Evolutionary conservation across 2,329 filamentous ascomycete genomes (phyloP).

Genomic region (Cladophialophora psammophila): DNA sequence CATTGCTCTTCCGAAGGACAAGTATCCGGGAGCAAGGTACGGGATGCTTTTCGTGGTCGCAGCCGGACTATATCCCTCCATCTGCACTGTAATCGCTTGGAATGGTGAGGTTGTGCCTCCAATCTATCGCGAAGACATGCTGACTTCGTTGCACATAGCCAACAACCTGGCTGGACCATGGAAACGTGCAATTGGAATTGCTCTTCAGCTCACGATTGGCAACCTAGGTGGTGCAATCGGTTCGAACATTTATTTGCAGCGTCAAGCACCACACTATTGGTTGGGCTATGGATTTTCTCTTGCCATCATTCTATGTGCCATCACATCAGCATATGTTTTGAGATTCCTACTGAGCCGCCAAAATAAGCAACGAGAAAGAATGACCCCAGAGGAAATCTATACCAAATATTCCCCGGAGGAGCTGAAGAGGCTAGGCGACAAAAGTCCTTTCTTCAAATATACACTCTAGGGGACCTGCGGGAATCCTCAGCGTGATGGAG

Average conservation of each 20-base stretch:
- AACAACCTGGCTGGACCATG: slow-evolving; percentile 65
- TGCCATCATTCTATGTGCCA: slow-evolving; percentile 21
- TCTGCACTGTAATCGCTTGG: too few relatives aligned
- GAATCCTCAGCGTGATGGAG: too few relatives aligned
- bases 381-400: slow-evolving; percentile 29
- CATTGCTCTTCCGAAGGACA: too few relatives aligned
- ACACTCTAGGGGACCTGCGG: too few relatives aligned
- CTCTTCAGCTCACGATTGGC: slow-evolving; percentile 68
- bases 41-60: slow-evolving; percentile 39
- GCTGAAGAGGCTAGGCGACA: slow-evolving; percentile 4
- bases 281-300: slow-evolving; percentile 30
- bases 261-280: slow-evolving; percentile 34
- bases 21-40: slow-evolving; percentile 42
- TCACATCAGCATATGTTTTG: slow-evolving; percentile 26
- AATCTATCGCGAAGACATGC: too few relatives aligned
- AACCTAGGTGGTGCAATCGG: slow-evolving; percentile 45
- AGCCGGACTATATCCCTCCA: slow-evolving; percentile 56
- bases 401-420: slow-evolving; percentile 29
- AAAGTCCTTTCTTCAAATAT: not conserved
- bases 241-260: slow-evolving; percentile 34
- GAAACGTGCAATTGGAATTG: slow-evolving; percentile 68
- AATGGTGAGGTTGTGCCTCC: too few relatives aligned
- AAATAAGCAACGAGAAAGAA: slow-evolving; percentile 27
- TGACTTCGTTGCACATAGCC: slow-evolving; percentile 58
- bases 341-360: slow-evolving; percentile 12